Percentiles rank a stretch among this genome's conserved stretches.
Conservation (phyloP, 1,284 basidiomycete genomes). For the Leccinum subrobustum region DNA sequence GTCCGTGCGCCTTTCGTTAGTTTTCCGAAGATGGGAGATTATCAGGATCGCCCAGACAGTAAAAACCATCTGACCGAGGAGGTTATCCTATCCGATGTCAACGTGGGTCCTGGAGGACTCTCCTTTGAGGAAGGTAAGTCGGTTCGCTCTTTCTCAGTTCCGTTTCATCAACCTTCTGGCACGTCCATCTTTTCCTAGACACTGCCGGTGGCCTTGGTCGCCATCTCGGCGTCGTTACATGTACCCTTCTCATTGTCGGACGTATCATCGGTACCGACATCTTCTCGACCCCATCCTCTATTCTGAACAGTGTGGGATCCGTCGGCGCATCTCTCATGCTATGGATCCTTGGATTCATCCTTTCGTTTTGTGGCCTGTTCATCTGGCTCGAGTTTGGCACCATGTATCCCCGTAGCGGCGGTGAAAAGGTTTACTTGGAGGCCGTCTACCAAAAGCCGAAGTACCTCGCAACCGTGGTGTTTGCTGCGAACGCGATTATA, state of each 20-base stretch:
- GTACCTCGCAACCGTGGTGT: conserved; percentile 47
- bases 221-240: conserved; percentile 47
- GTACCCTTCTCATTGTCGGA: conserved; percentile 50
- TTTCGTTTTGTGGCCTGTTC: conserved; percentile 51
- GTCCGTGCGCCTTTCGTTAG: conserved; percentile 3
- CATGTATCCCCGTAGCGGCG: conserved; percentile 51
- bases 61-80: background rate
- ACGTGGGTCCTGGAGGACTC: conserved; percentile 27
- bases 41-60: background rate
- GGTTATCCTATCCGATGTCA: background rate
- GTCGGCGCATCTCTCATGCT: conserved; percentile 53
- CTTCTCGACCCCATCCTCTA: conserved; percentile 61
- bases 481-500: conserved; percentile 46
- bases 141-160: background rate
- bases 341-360: conserved; percentile 53
- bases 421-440: conserved; percentile 55
- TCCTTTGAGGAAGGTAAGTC: conserved; percentile 29
- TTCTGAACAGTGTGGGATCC: conserved; percentile 47
- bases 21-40: background rate
- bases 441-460: conserved; percentile 45
- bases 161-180: background rate
- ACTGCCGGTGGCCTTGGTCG: conserved; percentile 49
- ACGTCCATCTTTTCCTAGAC: conserved; percentile 27
- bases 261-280: conserved; percentile 61
- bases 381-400: conserved; percentile 57